These are phyloP conservation scores for Metschnikowia cubensis DNA, from an alignment of 805 yeast species.

Conservation along the genomic window DNA sequence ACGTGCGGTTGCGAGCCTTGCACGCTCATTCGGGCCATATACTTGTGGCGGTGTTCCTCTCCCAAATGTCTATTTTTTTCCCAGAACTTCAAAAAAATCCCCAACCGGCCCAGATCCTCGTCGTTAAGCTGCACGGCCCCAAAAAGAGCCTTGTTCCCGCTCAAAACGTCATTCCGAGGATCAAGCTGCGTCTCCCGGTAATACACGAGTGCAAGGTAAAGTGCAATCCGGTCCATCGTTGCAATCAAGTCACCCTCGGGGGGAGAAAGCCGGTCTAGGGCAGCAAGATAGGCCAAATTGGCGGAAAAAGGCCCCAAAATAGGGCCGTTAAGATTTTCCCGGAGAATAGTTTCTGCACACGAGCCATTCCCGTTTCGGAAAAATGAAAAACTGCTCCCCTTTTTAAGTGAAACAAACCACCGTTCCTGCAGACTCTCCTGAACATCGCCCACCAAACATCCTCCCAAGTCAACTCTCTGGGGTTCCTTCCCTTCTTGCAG, in stretches of 20 bases:
- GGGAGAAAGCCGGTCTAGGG: conserved; percentile 32
- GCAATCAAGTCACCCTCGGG: conserved; percentile 29
- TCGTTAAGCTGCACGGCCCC: conserved; percentile 31
- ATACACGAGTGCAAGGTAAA: conserved; percentile 25
- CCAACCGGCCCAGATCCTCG: conserved; percentile 20
- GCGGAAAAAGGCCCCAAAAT: conserved; percentile 30
- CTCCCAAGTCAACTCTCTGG: neutral
- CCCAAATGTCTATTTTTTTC: conserved; percentile 18
- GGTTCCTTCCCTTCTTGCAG: neutral
- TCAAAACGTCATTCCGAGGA: conserved; percentile 11
- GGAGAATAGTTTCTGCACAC: conserved; percentile 29
- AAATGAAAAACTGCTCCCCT: conserved; percentile 14
- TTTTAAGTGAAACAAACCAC: neutral
- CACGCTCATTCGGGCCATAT: conserved; percentile 23
- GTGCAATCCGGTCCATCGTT: conserved; percentile 28
- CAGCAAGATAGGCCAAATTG: conserved; percentile 35
- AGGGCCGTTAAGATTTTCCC: conserved; percentile 21
- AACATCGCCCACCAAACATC: neutral
- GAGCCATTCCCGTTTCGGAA: conserved; percentile 8
- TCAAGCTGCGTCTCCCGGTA: conserved; percentile 21
- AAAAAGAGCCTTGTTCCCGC: conserved; percentile 23
- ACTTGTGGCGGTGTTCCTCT: neutral
- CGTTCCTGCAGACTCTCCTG: neutral
- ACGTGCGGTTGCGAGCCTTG: conserved; percentile 9
- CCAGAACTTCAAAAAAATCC: conserved; percentile 37